Conservation (phyloP, 2,329 filamentous ascomycete species). For the Cytospora mali region DNA sequence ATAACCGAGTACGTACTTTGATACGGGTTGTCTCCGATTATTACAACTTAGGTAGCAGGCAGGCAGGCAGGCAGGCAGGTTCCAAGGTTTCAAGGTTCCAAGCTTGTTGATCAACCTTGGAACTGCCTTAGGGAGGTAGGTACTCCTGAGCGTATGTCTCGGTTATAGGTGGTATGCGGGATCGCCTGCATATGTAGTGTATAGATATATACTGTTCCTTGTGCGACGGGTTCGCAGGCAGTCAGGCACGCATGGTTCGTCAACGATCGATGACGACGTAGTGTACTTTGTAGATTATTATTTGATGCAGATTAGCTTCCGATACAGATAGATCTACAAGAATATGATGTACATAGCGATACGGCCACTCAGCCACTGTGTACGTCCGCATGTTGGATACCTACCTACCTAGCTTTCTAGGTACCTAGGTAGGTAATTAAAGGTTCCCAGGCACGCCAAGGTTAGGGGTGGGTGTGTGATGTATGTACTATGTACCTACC, state of each 20-base stretch:
- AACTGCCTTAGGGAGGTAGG: not conserved
- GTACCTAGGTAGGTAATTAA: not conserved
- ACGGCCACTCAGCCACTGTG: too few species aligned
- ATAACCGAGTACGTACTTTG: not conserved
- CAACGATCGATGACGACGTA: not conserved
- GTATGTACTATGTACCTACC: not conserved
- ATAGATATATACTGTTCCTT: not conserved
- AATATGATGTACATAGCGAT: not conserved
- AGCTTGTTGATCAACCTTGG: not conserved
- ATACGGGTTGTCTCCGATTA: too few species aligned
- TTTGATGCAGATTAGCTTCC: not conserved
- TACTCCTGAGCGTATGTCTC: not conserved
- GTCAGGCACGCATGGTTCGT: too few species aligned
- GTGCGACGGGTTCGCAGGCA: not conserved
- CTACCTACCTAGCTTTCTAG: too few species aligned
- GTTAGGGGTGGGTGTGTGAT: too few species aligned
- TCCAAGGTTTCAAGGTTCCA: too few species aligned
- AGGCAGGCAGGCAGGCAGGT: too few species aligned
- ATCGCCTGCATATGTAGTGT: not conserved
- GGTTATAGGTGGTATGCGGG: not conserved
- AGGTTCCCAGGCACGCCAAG: too few species aligned
- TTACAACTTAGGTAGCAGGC: too few species aligned
- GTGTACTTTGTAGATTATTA: too few species aligned
- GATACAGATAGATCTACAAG: not conserved
- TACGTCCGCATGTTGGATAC: too few species aligned